phyloP scores from a whole-genome alignment of 331 rosid genomes.

The Pyracantha coccinea region DNA sequence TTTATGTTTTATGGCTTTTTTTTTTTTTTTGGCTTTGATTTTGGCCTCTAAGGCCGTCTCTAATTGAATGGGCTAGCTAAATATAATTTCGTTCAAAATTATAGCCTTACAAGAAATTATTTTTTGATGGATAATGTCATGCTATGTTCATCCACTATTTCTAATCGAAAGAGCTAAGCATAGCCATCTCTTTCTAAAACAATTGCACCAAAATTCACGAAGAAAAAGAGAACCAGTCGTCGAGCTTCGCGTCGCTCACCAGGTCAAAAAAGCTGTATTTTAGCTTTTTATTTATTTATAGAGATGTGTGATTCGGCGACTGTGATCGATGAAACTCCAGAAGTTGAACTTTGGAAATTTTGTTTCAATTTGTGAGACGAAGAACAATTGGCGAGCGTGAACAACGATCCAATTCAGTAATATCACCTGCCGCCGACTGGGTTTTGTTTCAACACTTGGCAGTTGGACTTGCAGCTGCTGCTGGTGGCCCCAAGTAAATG shows the following conservation, averaged over 20 bases:
- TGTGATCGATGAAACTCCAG: background rate
- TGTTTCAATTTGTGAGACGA: background rate
- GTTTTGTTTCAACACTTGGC: background rate
- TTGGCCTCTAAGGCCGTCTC: no score
- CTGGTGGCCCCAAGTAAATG: no score
- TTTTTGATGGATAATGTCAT: no score
- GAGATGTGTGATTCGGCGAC: background rate
- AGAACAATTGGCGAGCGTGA: background rate
- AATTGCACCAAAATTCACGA: background rate
- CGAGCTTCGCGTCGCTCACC: conserved; percentile 19
- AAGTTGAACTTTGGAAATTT: background rate
- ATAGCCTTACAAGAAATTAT: no score
- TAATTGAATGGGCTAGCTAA: no score
- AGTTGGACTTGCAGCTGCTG: no score
- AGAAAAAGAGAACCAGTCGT: background rate
- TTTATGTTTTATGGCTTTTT: no score
- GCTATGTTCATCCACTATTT: no score
- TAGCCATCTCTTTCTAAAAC: no score
- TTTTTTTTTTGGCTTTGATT: no score
- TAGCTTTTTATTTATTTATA: conserved; percentile 24
- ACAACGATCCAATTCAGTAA: background rate
- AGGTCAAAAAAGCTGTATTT: conserved; percentile 45
- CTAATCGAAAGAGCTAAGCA: no score
- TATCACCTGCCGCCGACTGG: background rate
- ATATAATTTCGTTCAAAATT: no score